These are phyloP conservation scores for Verticillium zaregamsianum DNA, from an alignment of 2,329 filamentous ascomycete species.

Conservation along the genomic window DNA sequence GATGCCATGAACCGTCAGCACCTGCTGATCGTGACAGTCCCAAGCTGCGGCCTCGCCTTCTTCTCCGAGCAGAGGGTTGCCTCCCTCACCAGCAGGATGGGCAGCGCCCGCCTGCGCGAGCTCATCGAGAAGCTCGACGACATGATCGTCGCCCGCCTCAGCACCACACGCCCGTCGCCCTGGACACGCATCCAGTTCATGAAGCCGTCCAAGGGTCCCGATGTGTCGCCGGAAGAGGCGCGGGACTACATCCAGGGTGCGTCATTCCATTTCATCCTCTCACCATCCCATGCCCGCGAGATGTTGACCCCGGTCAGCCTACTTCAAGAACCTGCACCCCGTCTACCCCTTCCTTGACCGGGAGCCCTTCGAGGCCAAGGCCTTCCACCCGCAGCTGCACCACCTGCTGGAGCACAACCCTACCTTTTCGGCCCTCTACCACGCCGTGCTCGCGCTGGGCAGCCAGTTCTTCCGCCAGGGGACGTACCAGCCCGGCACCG, in stretches of 20 bases:
- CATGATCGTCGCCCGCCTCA: constrained; percentile 3
- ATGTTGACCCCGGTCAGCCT: constrained; percentile 18
- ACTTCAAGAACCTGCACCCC: constrained; percentile 30
- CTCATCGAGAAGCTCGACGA: constrained; percentile 13
- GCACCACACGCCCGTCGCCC: background rate
- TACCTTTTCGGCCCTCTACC: constrained; percentile 28
- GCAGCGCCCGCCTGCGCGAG: constrained; percentile 8
- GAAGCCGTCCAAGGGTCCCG: background rate
- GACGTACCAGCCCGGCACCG: constrained; percentile 11
- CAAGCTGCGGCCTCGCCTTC: constrained; percentile 23
- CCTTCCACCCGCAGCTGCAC: background rate
- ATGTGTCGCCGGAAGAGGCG: background rate
- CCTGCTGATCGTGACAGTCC: constrained; percentile 3
- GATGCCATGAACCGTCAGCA: background rate
- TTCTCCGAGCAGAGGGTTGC: constrained; percentile 27
- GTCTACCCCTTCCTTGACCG: constrained; percentile 30
- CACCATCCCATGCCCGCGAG: background rate
- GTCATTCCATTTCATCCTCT: background rate
- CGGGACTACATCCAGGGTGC: background rate
- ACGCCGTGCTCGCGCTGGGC: constrained; percentile 26
- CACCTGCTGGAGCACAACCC: constrained; percentile 1
- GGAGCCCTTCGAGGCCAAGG: constrained; percentile 5
- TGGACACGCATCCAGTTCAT: background rate
- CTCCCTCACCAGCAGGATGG: constrained; percentile 17
- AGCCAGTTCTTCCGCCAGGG: constrained; percentile 23